Base-by-base conservation (phyloP, 179 eudicot species). In the Corrigiola litoralis region DNA sequence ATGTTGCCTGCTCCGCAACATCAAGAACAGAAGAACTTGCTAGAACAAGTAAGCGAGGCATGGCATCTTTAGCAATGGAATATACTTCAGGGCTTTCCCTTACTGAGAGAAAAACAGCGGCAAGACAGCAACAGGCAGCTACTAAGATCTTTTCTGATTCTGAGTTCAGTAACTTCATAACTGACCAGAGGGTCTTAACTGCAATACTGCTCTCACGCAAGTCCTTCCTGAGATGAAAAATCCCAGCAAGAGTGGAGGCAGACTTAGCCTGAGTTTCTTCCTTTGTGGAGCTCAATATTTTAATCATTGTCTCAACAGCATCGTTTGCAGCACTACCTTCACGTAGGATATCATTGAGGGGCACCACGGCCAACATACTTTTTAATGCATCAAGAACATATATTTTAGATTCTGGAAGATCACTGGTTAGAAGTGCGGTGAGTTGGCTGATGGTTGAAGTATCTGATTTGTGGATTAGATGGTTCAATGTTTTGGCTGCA, bases 311-410 rank as follows among this genome's bases (percentile, higher is more conserved):
- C 83, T 95, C 96, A 57, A 95, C 63, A 24, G 97, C 96, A 85
- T 95, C 96, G 82, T 95, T 88, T 21, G 95, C 88, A 68, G 97
- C 96, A 82, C 90, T 85, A 33, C 99, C 99, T 66, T 95, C 97
- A 42, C 89, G 89, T 61, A 92, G 63, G 74, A 95, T 75, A 59
- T 95, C 99, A 66, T 28, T 78, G 14, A 87, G 84, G 54, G 95
- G 86, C 64, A 84, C 99, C 58, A 92, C 84, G 38, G 87, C 83
- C 71, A 95, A 91, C 86, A 92, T 81, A 72, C 90, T 88, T 72
- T 72, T 89, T 62, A 95, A 73, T 45, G 97, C 99, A 87, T 92
- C 92, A 75, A 92, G 70, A 67, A 95, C 94, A 69, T 88, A 83
- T 63, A 87, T 81, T 80, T 95, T 95, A 46, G 99, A 88, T 73